Evolutionary conservation across 768 basidiomycete genomes (phyloP).

Genomic region (Favolaschia claudopus): DNA sequence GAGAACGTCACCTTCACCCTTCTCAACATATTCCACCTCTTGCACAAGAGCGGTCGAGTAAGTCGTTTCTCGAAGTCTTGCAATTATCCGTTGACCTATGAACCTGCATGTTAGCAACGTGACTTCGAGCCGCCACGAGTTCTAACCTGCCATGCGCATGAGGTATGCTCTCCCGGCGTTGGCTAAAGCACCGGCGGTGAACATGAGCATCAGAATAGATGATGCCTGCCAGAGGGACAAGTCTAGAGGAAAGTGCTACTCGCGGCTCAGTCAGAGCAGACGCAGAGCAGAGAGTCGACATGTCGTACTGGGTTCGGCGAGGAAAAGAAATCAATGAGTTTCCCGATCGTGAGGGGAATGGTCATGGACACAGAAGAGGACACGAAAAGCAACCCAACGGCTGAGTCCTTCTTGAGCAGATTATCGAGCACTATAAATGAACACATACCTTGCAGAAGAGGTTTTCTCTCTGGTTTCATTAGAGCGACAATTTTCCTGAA

Average conservation of each 20-base stretch:
- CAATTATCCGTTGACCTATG: constrained; percentile 88
- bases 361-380: constrained; percentile 93
- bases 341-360: constrained; percentile 92
- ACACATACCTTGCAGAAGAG: too few relatives aligned
- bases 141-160: constrained; percentile 84
- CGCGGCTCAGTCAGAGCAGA: constrained; percentile 7
- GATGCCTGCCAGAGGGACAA: constrained; percentile 85
- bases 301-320: constrained; percentile 72
- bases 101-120: background rate
- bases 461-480: constrained; percentile 83
- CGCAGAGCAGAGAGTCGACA: background rate
- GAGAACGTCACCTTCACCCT: constrained; percentile 91
- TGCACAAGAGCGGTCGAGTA: constrained; percentile 86
- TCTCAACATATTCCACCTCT: constrained; percentile 93
- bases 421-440: too few relatives aligned
- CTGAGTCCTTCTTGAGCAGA: too few relatives aligned
- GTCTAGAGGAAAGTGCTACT: constrained; percentile 79
- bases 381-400: constrained; percentile 82
- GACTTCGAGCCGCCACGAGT: background rate
- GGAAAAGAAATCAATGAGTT: constrained; percentile 93
- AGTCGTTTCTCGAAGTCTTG: constrained; percentile 80
- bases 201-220: constrained; percentile 71
- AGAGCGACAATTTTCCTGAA: constrained; percentile 79
- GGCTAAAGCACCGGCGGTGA: constrained; percentile 86
- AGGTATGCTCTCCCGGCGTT: constrained; percentile 85